Base-by-base conservation (phyloP, 345 rosid species). In the Gossypium raimondii region DNA sequence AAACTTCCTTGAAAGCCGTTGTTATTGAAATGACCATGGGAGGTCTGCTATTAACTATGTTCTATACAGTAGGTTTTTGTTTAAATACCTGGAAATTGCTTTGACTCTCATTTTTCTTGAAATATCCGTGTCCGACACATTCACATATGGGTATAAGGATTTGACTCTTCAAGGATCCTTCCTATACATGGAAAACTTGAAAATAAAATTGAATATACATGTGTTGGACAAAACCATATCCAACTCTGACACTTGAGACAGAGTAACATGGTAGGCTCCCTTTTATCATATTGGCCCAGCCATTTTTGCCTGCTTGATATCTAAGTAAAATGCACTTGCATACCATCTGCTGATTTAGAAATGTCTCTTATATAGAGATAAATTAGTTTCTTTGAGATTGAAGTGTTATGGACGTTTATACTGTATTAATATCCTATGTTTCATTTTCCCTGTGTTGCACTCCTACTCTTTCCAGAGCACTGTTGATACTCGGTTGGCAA, bases 401-500 rank as follows among this genome's bases (percentile, higher is more conserved):
- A 67, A 67, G 18, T 53, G 12, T 47, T 14, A 12, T 24, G 1
- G 9, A 44, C 8, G n/a, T 24, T 47, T 47, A 24, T 18, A 16
- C 41, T 22, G 41, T 29, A 11, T 14, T 53, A 58, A 41, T 70
- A 52, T 27, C 74, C 59, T 50, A 56, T 56, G 65, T 13, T 72
- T 55, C n/a, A 12, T 56, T 56, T 66, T 57, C 25, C 18, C 4
- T 56, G 25, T 38, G 50, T 71, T 56, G 51, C 24, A 56, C 34
- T 56, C 50, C 9, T 56, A 22, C 60, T 29, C 50, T 53, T 57
- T 57, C 63, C 75, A 72, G 65, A 72, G 75, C 75, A 57, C 75
- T 18, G 38, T 72, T 34, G 75, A 72, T 41, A 41, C 8, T 57
- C 75, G 1, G 3, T 38, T 73, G 38, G 67, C 75, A 44, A 2